Evolutionary conservation across 495 filamentous ascomycete species (phyloP), one percentile per base, ranked within the genome.

Genomic region (Podospora tetraspora): DNA sequence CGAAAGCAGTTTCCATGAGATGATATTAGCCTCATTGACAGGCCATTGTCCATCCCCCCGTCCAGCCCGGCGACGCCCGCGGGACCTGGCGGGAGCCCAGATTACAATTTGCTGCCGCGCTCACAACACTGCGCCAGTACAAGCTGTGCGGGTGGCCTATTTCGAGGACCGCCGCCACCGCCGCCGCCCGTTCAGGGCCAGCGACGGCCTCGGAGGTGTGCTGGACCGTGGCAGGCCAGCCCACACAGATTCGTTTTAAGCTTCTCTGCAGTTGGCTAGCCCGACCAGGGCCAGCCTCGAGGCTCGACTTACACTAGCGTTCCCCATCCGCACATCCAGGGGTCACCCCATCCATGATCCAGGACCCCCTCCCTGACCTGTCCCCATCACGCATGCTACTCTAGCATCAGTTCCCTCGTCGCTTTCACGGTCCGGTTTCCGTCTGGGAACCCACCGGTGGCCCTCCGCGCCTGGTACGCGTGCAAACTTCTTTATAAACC

Each of bases 21-120:
- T 59, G 59, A 74, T 66, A 70, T 73, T 71, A 73, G 73, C 73
- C 73, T 71, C 69, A 69, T 68, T 71, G 57, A 68, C 60, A 70
- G 56, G 22, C 67, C 56, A 60, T 63, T 63, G 43, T 52, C 16
- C 43, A 52, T 60, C 59, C 56, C 22, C 22, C 61, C 66, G 56
- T 57, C 61, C 67, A 69, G 67, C 71, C 64, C 64, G 68, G 68
- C 64, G 68, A 68, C 66, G 61, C 72, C 67, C 63, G 65, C 68
- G 70, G 70, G 70, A 71, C 65, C 70, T 68, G 61, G 57, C 64
- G 70, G 64, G 65, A 72, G 67, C 59, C 56, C 65, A 69, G 63
- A 72, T 69, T 63, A 66, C 72, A 73, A 73, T 73, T 63, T 75
- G 69, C 63, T 75, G 73, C 73, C 71, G 73, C 66, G 59, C 66